A percentile compares a stretch with the other conserved stretches of the same genome.
Conservation (phyloP, 2,329 filamentous ascomycete species). For the Neonectria ditissima region DNA sequence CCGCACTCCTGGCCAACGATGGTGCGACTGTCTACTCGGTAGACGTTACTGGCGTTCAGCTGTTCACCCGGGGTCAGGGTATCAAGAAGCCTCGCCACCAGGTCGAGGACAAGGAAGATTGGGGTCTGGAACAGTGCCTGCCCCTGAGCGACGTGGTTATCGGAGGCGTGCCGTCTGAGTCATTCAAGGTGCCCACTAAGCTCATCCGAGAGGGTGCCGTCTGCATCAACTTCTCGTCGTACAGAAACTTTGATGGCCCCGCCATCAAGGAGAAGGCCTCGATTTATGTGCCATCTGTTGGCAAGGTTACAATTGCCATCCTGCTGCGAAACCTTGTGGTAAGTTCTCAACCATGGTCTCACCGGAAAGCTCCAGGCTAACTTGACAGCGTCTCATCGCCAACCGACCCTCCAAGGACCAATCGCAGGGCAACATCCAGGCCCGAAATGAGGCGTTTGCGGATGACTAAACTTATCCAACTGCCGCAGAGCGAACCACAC, state of each 20-base stretch:
- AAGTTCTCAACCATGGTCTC: slow-evolving; percentile 52
- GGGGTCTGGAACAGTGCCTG: slow-evolving; percentile 82
- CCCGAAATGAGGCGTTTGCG: slow-evolving; percentile 56
- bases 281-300: slow-evolving; percentile 96
- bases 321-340: slow-evolving; percentile 90
- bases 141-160: slow-evolving; percentile 95
- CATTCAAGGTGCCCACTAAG: slow-evolving; percentile 88
- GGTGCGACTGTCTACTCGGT: slow-evolving; percentile 96
- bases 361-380: slow-evolving; percentile 39
- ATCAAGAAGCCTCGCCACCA: slow-evolving; percentile 88
- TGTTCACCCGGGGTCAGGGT: slow-evolving; percentile 90
- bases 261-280: slow-evolving; percentile 95
- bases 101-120: slow-evolving; percentile 84
- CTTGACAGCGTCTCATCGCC: slow-evolving; percentile 61
- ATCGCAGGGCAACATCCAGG: slow-evolving; percentile 50
- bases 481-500: neutral
- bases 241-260: slow-evolving; percentile 88
- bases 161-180: slow-evolving; percentile 87
- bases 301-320: slow-evolving; percentile 96
- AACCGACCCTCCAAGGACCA: slow-evolving; percentile 59
- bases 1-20: slow-evolving; percentile 94
- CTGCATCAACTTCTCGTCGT: slow-evolving; percentile 99
- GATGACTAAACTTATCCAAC: slow-evolving; percentile 47
- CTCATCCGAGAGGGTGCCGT: slow-evolving; percentile 89
- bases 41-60: slow-evolving; percentile 89